Conservation (phyloP, 768 basidiomycete genomes). For the Naganishia randhawae region DNA sequence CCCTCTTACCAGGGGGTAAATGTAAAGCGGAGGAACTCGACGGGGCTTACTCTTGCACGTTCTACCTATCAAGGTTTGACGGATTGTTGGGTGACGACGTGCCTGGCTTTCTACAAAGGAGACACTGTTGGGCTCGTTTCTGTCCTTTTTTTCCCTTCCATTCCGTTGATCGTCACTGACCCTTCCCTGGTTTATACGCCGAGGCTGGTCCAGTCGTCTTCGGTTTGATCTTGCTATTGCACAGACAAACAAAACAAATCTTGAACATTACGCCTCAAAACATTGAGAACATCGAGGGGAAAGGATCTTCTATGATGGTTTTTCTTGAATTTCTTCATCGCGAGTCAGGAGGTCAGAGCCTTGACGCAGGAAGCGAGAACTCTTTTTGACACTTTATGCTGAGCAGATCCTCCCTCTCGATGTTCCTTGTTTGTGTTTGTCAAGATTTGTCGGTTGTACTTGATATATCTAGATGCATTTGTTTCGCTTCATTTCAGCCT, state of each 20-base stretch:
- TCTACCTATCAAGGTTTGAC: conserved; percentile 11
- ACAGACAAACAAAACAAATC: background rate
- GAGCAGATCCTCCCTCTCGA: conserved; percentile 18
- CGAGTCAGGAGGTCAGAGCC: conserved; percentile 17
- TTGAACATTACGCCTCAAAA: no score
- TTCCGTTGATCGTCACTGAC: conserved; percentile 16
- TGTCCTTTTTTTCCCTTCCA: background rate
- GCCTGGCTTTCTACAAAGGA: background rate
- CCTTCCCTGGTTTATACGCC: background rate
- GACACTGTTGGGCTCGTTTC: conserved; percentile 9
- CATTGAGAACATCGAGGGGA: background rate
- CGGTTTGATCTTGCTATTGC: no score
- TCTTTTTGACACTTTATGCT: conserved; percentile 13
- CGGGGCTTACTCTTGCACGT: conserved; percentile 33
- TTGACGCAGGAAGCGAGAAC: conserved; percentile 26
- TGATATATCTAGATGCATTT: background rate
- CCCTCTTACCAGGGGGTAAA: background rate
- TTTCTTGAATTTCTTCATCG: conserved; percentile 30
- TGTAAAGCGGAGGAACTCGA: conserved; percentile 23
- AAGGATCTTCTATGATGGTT: conserved; percentile 22
- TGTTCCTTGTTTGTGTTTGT: conserved; percentile 9
- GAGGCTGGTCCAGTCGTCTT: background rate
- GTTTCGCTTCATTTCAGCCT: background rate
- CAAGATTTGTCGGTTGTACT: background rate
- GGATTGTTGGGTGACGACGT: conserved; percentile 2